Evolutionary conservation across 1,284 basidiomycete species (phyloP).

Genomic region (Ceratobasidium sp.): DNA sequence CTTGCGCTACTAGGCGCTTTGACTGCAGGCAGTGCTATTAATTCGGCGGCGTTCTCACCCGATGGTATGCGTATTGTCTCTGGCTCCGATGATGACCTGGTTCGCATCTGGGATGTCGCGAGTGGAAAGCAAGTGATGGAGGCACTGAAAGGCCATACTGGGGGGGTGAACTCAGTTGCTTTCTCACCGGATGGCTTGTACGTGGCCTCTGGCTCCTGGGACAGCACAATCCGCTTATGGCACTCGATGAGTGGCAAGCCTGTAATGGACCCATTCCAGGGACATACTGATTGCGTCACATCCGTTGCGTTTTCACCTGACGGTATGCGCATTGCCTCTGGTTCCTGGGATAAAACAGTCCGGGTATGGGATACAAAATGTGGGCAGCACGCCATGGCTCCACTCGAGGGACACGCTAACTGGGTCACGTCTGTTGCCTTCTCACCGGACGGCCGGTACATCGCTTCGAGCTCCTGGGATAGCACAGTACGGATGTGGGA

Average conservation of each 20-base stretch:
- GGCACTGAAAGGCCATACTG: neutral
- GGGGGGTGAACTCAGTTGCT: neutral
- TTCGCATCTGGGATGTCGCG: slow-evolving; percentile 16
- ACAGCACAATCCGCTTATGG: slow-evolving; percentile 25
- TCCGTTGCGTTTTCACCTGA: neutral
- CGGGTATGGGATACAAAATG: no score
- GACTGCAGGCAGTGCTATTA: neutral
- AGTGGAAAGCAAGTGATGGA: neutral
- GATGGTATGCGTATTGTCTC: slow-evolving; percentile 12
- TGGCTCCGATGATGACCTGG: neutral
- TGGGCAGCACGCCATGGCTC: no score
- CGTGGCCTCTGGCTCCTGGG: slow-evolving; percentile 15
- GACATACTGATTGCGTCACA: neutral
- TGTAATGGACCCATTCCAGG: neutral
- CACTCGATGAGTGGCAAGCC: neutral
- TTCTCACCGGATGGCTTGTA: slow-evolving; percentile 17
- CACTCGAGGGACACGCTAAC: no score
- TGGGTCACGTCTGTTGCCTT: no score
- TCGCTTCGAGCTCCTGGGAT: no score
- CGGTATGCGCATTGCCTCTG: neutral
- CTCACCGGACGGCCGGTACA: no score
- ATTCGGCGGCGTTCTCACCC: slow-evolving; percentile 1
- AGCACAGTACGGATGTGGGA: no score
- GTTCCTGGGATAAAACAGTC: neutral
- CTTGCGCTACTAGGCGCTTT: neutral